phyloP scores from a whole-genome alignment of 371 early-diverging fungal genomes.

The Rhizopus microsporus region DNA sequence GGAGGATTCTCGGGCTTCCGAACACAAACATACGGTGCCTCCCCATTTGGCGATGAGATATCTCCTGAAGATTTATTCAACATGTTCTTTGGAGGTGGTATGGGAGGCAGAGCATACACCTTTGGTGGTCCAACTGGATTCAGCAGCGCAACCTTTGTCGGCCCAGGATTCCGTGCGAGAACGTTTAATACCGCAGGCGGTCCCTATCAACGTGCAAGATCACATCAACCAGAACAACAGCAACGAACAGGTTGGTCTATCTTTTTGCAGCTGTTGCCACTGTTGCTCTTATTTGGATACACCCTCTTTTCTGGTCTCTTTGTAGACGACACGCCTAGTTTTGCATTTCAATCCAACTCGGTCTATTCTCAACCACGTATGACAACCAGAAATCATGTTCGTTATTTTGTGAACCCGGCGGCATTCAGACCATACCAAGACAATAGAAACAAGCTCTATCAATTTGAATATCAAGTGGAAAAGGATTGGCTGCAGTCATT shows the following conservation, averaged over 20 bases:
- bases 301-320: conserved; percentile 44
- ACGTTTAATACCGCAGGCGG: conserved; percentile 32
- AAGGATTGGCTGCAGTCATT: conserved; percentile 41
- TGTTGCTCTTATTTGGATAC: conserved; percentile 45
- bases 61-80: conserved; percentile 94
- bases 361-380: conserved; percentile 40
- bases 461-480: conserved; percentile 47
- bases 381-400: conserved; percentile 38
- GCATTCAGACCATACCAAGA: conserved; percentile 31
- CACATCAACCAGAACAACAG: conserved; percentile 19
- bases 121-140: conserved; percentile 41
- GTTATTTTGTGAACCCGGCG: conserved; percentile 48
- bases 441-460: conserved; percentile 30
- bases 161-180: conserved; percentile 48
- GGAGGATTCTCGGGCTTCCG: conserved; percentile 21
- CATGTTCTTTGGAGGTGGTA: conserved; percentile 89
- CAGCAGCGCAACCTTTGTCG: conserved; percentile 55
- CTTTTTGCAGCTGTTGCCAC: conserved; percentile 43
- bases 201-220: conserved; percentile 16
- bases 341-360: conserved; percentile 39
- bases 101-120: conserved; percentile 10
- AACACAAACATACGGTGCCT: conserved; percentile 29
- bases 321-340: conserved; percentile 39
- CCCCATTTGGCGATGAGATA: conserved; percentile 74
- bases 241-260: conserved; percentile 34